A percentile compares a stretch with the other conserved stretches of the same genome.
These are phyloP conservation scores for Platanus orientalis DNA, from an alignment of 164 flowering plant species.

Conservation along the genomic window DNA sequence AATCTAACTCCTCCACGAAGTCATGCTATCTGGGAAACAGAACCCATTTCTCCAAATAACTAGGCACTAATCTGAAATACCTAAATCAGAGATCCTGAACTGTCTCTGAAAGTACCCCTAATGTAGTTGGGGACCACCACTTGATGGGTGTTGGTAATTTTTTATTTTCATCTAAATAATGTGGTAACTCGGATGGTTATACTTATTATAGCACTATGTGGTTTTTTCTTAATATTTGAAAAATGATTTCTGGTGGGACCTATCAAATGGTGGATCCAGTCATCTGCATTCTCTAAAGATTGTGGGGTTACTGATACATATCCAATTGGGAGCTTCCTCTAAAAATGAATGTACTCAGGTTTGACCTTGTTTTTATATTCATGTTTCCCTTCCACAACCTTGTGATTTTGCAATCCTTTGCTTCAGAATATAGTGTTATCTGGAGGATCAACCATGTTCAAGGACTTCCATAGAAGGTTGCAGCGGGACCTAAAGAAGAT, in stretches of 20 bases:
- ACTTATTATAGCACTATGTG: no score
- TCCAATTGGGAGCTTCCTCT: not conserved
- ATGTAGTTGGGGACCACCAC: no score
- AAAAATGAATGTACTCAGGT: conserved; percentile 5
- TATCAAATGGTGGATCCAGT: not conserved
- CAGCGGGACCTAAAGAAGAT: conserved; percentile 95
- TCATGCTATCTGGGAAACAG: no score
- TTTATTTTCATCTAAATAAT: no score
- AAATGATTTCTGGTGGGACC: not conserved
- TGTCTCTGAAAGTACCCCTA: no score
- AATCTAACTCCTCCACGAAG: no score
- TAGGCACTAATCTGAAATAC: no score
- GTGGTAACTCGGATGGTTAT: no score
- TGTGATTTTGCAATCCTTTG: conserved; percentile 5
- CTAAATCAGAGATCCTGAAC: no score
- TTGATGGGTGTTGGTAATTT: no score
- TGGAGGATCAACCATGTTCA: conserved; percentile 99
- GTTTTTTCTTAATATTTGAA: not conserved
- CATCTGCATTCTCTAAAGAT: not conserved
- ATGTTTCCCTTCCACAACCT: not conserved
- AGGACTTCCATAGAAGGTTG: conserved; percentile 89
- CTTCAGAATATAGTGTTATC: conserved; percentile 90
- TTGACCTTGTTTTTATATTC: not conserved
- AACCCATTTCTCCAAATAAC: no score
- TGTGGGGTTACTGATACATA: not conserved